Evolutionary conservation across 257 asterid genomes (phyloP).

Genomic region (Coffea eugenioides): DNA sequence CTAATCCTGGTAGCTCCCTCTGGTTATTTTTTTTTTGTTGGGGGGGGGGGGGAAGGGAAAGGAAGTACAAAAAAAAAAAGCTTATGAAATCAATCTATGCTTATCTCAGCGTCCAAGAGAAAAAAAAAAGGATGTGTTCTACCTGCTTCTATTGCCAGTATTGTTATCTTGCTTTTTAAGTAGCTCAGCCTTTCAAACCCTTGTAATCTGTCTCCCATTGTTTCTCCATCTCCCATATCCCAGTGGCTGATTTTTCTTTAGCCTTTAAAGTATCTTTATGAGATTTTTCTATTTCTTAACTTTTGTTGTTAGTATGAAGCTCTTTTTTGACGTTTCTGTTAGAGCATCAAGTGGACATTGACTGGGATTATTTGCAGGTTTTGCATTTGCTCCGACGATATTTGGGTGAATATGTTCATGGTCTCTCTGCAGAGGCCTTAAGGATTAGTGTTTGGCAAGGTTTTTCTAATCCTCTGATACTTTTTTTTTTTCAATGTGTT

Average conservation of each 20-base stretch:
- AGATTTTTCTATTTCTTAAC: background rate
- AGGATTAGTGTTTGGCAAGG: slow-evolving; percentile 99
- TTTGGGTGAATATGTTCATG: slow-evolving; percentile 99
- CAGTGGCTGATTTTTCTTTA: background rate
- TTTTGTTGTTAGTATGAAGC: slow-evolving; percentile 4
- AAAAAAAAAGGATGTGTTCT: background rate
- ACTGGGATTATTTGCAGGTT: slow-evolving; percentile 50
- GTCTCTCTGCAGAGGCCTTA: slow-evolving; percentile 94
- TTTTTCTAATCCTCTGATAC: slow-evolving; percentile 17
- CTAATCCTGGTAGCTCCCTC: no score
- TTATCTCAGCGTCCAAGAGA: background rate
- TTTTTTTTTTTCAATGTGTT: background rate
- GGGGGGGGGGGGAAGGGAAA: no score
- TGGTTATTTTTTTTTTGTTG: no score
- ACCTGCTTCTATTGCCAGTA: background rate
- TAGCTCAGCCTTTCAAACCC: background rate
- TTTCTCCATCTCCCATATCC: background rate
- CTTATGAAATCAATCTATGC: no score
- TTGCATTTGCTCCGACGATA: slow-evolving; percentile 96
- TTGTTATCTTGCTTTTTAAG: background rate
- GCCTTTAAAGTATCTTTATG: background rate
- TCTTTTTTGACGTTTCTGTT: background rate
- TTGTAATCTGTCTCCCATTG: background rate
- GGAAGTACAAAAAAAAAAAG: no score
- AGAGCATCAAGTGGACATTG: slow-evolving; percentile 16